Conservation (phyloP, 2,329 filamentous ascomycete genomes). For the Coniella lustricola region DNA sequence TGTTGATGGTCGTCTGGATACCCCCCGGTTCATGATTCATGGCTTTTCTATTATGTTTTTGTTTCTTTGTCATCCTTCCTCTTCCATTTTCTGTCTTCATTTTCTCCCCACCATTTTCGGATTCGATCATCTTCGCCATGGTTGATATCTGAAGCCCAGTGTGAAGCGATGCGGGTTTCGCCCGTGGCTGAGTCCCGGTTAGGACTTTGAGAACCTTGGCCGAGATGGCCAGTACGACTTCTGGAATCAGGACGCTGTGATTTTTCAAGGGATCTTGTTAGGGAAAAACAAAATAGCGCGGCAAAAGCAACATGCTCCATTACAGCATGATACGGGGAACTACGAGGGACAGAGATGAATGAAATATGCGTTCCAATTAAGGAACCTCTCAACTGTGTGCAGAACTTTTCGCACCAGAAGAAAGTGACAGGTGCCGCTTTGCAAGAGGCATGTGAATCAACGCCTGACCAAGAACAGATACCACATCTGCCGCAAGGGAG, state of each 20-base stretch:
- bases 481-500: no score
- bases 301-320: conserved; percentile 12
- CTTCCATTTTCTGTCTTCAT: neutral
- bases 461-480: neutral
- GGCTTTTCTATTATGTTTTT: conserved; percentile 10
- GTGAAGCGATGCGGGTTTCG: conserved; percentile 5
- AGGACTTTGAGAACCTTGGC: conserved; percentile 4
- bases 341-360: conserved; percentile 6
- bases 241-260: conserved; percentile 6
- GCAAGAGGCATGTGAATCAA: neutral
- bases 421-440: conserved; percentile 11
- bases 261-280: conserved; percentile 10
- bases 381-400: neutral
- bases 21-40: conserved; percentile 18
- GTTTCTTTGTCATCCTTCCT: neutral
- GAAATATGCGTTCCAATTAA: conserved; percentile 13
- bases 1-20: conserved; percentile 18
- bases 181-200: conserved; percentile 5
- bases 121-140: neutral
- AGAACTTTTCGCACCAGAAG: conserved; percentile 1
- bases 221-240: conserved; percentile 3
- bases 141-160: conserved; percentile 5
- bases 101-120: neutral
- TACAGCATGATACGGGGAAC: conserved; percentile 14
- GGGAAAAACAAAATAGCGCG: conserved; percentile 7